Conservation (phyloP, 2,329 filamentous ascomycete genomes). For the Neonectria magnoliae region DNA sequence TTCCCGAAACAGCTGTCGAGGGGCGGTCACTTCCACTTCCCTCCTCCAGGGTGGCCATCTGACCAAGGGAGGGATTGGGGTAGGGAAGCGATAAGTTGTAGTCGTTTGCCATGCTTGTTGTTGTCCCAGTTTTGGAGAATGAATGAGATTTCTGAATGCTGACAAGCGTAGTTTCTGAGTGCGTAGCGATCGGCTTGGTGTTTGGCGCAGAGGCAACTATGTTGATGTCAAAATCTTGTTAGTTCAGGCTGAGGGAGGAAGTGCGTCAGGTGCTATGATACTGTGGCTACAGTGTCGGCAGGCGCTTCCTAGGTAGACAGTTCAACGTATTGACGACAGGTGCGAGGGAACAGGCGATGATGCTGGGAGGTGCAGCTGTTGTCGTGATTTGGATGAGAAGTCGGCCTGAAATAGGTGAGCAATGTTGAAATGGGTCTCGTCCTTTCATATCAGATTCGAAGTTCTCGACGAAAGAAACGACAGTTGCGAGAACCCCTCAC, state of each 20-base stretch:
- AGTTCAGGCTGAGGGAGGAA: not conserved
- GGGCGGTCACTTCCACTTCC: slow-evolving; percentile 10
- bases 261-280: not conserved
- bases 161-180: not conserved
- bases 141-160: not conserved
- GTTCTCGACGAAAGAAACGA: slow-evolving; percentile 9
- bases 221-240: not conserved
- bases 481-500: slow-evolving; percentile 9
- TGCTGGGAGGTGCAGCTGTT: not conserved
- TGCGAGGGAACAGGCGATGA: not conserved
- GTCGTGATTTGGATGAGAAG: not conserved
- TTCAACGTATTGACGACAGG: not conserved
- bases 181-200: not conserved
- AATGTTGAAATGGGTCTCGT: slow-evolving; percentile 9
- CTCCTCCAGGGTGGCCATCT: slow-evolving; percentile 40
- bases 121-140: not conserved
- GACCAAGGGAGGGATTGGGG: slow-evolving; percentile 46
- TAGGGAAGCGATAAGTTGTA: slow-evolving; percentile 47
- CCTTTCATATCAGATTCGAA: slow-evolving; percentile 32
- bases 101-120: slow-evolving; percentile 38
- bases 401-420: not conserved
- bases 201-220: not conserved
- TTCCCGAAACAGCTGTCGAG: slow-evolving; percentile 19
- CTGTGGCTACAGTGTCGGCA: not conserved
- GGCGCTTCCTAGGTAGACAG: not conserved